Percentiles rank a stretch among this genome's conserved stretches.
Evolutionary conservation across 345 rosid genomes (phyloP).

Genomic region (Gossypium australe): DNA sequence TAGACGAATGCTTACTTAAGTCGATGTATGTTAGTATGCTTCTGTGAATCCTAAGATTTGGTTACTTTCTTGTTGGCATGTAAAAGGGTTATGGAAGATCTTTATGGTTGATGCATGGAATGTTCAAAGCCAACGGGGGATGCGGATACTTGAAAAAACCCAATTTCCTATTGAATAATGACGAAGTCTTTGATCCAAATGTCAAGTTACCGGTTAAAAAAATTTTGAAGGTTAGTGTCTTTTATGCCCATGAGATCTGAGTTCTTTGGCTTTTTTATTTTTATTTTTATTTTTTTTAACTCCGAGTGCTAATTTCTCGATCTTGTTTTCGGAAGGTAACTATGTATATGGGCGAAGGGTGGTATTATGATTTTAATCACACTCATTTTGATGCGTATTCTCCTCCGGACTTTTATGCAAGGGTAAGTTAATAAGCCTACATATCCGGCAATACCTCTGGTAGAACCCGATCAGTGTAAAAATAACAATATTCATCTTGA

Average conservation of each 20-base stretch:
- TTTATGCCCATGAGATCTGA: not conserved
- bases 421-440: conserved; percentile 37
- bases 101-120: conserved; percentile 94
- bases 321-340: conserved; percentile 42
- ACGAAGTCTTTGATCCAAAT: conserved; percentile 59
- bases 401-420: conserved; percentile 59
- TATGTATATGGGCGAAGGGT: conserved; percentile 86
- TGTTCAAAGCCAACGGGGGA: conserved; percentile 88
- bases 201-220: conserved; percentile 39
- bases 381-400: conserved; percentile 51
- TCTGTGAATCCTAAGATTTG: not conserved
- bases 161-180: conserved; percentile 42
- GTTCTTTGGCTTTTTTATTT: not conserved
- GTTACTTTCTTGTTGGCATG: not conserved
- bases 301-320: not conserved
- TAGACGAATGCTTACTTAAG: not conserved
- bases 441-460: not conserved
- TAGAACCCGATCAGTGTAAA: not conserved
- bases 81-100: conserved; percentile 74
- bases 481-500: not conserved
- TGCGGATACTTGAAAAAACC: conserved; percentile 91
- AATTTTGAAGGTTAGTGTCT: conserved; percentile 57
- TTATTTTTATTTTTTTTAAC: not conserved
- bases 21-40: not conserved
- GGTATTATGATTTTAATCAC: conserved; percentile 59